Percentiles rank a stretch among this genome's conserved stretches.
These are phyloP conservation scores for Omphalea diandra DNA, from an alignment of 441 rosid genomes.

Conservation along the genomic window DNA sequence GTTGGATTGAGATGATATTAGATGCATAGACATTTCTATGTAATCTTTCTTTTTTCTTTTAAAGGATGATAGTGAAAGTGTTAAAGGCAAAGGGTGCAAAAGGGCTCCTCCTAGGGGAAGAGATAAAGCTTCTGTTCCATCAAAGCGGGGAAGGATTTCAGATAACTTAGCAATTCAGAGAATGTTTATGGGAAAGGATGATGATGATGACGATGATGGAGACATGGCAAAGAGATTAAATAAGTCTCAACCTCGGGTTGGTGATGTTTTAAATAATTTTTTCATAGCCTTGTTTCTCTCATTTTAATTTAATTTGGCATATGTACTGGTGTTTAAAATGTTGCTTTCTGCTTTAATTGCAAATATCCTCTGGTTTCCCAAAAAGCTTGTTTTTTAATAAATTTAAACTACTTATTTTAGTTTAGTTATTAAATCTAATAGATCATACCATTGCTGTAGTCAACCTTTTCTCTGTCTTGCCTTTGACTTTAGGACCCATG, in stretches of 20 bases:
- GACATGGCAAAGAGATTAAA: conserved; percentile 51
- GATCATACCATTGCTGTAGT: no score
- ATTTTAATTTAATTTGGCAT: not conserved
- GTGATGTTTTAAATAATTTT: conserved; percentile 27
- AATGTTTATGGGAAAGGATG: conserved; percentile 60
- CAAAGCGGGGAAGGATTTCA: conserved; percentile 77
- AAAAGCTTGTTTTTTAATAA: no score
- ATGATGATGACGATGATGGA: conserved; percentile 60
- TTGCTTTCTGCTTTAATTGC: not conserved
- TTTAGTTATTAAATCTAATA: no score
- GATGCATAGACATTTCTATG: conserved; percentile 8
- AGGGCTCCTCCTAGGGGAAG: conserved; percentile 74
- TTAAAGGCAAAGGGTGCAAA: conserved; percentile 59
- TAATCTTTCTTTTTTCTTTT: conserved; percentile 16
- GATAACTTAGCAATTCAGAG: conserved; percentile 63
- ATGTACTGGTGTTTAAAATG: not conserved
- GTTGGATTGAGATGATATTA: conserved; percentile 1
- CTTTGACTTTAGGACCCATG: not conserved
- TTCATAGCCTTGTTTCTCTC: not conserved
- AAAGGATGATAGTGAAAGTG: conserved; percentile 49
- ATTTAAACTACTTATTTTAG: no score
- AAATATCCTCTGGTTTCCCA: not conserved
- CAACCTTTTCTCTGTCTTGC: no score
- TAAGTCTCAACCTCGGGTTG: conserved; percentile 73
- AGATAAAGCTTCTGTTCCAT: conserved; percentile 59